Evolutionary conservation across 768 basidiomycete species (phyloP), one percentile per base, ranked within the genome.

Genomic region (Mycena galericulata): DNA sequence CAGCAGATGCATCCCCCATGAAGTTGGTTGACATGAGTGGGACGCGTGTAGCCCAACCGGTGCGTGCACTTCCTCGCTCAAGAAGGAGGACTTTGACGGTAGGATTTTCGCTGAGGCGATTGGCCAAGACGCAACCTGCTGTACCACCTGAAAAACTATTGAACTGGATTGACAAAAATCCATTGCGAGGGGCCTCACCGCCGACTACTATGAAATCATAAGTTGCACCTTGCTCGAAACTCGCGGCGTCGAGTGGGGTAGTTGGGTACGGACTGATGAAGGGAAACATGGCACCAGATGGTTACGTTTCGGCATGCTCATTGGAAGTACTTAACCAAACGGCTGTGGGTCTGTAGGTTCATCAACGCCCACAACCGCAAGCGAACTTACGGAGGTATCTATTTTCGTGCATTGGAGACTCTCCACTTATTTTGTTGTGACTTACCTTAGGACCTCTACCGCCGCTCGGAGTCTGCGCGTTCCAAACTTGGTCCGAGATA

Each of bases 121-220:
- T 76, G 12, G 79, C 80, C 12, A 80, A 63, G 12, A 76, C 80
- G 45, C 76, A 78, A 15, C 80, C 79, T 40, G 78, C 77, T 3
- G 79, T 78, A 11, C 80, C 80, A 22, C 79, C 79, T 60, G 20
- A 14, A 3, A 43, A 22, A 29, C n/a, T n/a, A 30, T 18, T 58
- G 18, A 29, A 18, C 17, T 27, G 3, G n/a, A 43, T 67, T 49
- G 29, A 7, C 46, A 77, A 1, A 3, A 18, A 3, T 30, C n/a
- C 18, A 22, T 18, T 46, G 10, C 45, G 11, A n/a, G 18, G 15
- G n/a, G n/a, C 29, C 9, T 17, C 8, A n/a, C 30, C 51, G 9
- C 51, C 40, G 18, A 58, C 20, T 24, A 58, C 45, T 29, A 58
- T 58, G 56, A 27, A 58, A 45, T 58, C 56, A 58, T 58, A 58